Evolutionary conservation across 805 yeast species (phyloP), one percentile per base, ranked within the genome.

Genomic region (Yamadazyma endophytica): DNA sequence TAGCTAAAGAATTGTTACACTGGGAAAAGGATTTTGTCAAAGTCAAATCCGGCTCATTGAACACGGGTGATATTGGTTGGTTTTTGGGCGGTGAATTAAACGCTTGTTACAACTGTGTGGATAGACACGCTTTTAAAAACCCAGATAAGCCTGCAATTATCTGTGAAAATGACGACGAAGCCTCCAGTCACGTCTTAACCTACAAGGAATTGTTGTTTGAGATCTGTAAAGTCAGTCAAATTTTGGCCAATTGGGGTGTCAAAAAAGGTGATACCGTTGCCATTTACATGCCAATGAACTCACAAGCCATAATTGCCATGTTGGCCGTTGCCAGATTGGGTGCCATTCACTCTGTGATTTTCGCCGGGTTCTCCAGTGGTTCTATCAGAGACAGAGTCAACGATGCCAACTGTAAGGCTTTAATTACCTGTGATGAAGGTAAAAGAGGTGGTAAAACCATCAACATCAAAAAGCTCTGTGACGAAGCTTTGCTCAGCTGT

Each of bases 251-350:
- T 37, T 64, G 79, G 68, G 89, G 89, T 29, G 79, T 90, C 46
- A 67, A 72, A 47, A 85, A 86, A 61, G 98, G 98, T 54, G 98
- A 90, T 55, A 84, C 95, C 17, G 97, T 90, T 36, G 97, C 97
- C 29, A 84, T 90, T 37, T 90, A 90, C 63, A 68, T 90, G 56
- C 98, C 98, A 53, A 90, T 92, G 98, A 89, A 89, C 40, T 95
- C 97, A 29, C 96, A 89, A 65, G 96, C 97, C 13, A 69, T 92
- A 40, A 77, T 92, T 35, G 83, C 98, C n/a, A 77, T 90, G 75
- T 70, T 90, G 52, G 98, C 98, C 28, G 80, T 88, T 52, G 84
- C 79, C 21, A 80, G 98, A 67, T 66, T 90, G 36, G 98, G 98
- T 56, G 98, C 98, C 20, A 69, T 90, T 32, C 98, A 90, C 63